Percentiles rank a stretch among this genome's conserved stretches.
Conservation (phyloP, 2,329 filamentous ascomycete species). For the Sarocladiaceae sp. region DNA sequence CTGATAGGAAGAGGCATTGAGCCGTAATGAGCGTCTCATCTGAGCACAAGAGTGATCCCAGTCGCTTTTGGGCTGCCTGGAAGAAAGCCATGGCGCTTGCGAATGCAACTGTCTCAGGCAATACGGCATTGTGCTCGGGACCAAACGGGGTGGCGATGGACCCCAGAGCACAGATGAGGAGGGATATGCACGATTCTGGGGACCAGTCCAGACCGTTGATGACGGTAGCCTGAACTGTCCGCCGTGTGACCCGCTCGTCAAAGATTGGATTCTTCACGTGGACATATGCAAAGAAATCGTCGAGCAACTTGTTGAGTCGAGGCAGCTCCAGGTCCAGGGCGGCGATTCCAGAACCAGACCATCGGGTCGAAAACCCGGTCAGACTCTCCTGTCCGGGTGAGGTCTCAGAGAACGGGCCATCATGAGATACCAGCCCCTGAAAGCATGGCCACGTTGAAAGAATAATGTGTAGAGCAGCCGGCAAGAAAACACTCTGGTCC, state of each 20-base stretch:
- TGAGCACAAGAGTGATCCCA: slow-evolving; percentile 38
- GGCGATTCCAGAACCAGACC: neutral
- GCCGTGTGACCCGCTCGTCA: slow-evolving; percentile 35
- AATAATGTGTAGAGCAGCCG: neutral
- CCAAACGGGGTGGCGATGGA: slow-evolving; percentile 40
- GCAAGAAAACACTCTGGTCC: neutral
- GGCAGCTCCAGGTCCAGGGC: slow-evolving; percentile 12
- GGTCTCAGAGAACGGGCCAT: neutral
- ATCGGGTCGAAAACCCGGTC: neutral
- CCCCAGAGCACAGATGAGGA: slow-evolving; percentile 44
- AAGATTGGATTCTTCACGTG: slow-evolving; percentile 50
- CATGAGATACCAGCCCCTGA: neutral
- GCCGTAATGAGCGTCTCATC: slow-evolving; percentile 40
- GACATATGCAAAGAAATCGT: slow-evolving; percentile 43
- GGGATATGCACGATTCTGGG: slow-evolving; percentile 38
- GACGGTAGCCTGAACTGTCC: slow-evolving; percentile 31
- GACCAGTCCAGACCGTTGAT: slow-evolving; percentile 41
- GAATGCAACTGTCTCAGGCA: slow-evolving; percentile 29
- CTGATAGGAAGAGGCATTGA: slow-evolving; percentile 46
- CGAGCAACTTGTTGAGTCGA: slow-evolving; percentile 32
- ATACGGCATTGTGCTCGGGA: slow-evolving; percentile 25
- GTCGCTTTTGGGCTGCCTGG: slow-evolving; percentile 42
- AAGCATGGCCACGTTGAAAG: neutral
- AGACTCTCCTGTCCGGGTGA: slow-evolving; percentile 2
- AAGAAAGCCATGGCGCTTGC: slow-evolving; percentile 38